phyloP scores from a whole-genome alignment of 805 yeast genomes.

The Saturnispora halmiae region DNA sequence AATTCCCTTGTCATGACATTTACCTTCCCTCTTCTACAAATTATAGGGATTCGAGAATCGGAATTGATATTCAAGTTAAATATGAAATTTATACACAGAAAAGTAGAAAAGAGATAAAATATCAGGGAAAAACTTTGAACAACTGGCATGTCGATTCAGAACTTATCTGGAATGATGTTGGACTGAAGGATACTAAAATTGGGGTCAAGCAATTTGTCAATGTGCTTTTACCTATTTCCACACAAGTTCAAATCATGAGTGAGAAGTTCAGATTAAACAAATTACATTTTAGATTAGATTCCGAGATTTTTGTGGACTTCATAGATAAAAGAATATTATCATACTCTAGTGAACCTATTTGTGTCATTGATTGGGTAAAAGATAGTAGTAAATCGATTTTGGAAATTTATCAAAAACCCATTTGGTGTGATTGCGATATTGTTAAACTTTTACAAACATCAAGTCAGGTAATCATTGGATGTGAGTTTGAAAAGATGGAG shows the following conservation, averaged over 20 bases:
- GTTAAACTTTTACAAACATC: conserved; percentile 4
- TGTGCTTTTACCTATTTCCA: conserved; percentile 1
- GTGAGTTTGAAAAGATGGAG: neutral
- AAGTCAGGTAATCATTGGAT: conserved; percentile 2
- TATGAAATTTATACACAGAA: conserved; percentile 1
- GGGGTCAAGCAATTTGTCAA: conserved; percentile 3
- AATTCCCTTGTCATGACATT: conserved; percentile 9
- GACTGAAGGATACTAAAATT: neutral
- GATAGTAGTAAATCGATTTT: neutral
- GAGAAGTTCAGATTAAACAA: conserved; percentile 3
- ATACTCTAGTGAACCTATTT: neutral
- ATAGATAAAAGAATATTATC: neutral
- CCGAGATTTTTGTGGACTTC: neutral
- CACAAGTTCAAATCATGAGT: conserved; percentile 2
- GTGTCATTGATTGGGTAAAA: neutral
- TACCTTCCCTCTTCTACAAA: conserved; percentile 6
- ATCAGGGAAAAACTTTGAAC: conserved; percentile 6
- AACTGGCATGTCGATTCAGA: conserved; percentile 1
- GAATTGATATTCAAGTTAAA: conserved; percentile 1
- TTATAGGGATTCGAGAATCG: conserved; percentile 4
- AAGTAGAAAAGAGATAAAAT: neutral
- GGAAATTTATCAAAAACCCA: neutral
- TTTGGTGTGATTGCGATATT: conserved; percentile 7
- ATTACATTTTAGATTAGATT: conserved; percentile 2
- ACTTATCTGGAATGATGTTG: conserved; percentile 3